phyloP scores from a whole-genome alignment of 2,329 filamentous ascomycete species.

The Pyrenochaeta sp. region DNA sequence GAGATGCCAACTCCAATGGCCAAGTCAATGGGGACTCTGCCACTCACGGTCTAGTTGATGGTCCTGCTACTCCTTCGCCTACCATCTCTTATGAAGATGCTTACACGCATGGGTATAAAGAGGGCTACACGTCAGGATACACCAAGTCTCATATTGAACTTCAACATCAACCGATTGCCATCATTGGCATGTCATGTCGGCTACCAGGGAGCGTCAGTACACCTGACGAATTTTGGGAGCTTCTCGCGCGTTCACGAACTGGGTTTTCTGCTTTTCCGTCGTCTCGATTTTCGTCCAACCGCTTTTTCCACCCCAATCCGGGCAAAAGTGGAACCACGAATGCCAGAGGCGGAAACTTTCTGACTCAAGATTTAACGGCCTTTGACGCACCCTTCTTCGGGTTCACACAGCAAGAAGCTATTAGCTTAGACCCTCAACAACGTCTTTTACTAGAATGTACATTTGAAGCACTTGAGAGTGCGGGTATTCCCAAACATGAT shows the following conservation, averaged over 20 bases:
- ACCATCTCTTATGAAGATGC: conserved; percentile 16
- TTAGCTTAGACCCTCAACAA: conserved; percentile 43
- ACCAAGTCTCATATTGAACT: conserved; percentile 19
- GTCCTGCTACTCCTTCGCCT: conserved; percentile 1
- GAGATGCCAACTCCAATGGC: not conserved
- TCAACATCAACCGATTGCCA: conserved; percentile 39
- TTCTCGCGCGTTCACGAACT: conserved; percentile 32
- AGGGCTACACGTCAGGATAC: conserved; percentile 19
- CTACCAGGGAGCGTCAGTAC: conserved; percentile 31
- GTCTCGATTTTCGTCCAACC: conserved; percentile 47
- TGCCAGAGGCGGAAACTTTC: conserved; percentile 29
- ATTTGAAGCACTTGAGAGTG: conserved; percentile 52
- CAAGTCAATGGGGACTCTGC: not conserved
- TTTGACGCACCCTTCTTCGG: conserved; percentile 44
- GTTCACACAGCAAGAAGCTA: conserved; percentile 36
- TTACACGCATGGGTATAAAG: conserved; percentile 26
- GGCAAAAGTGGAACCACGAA: conserved; percentile 48
- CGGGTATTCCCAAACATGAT: conserved; percentile 37
- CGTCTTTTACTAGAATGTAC: conserved; percentile 41
- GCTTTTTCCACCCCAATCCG: conserved; percentile 48
- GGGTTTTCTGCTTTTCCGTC: conserved; percentile 46
- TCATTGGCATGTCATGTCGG: conserved; percentile 48
- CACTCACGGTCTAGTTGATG: not conserved
- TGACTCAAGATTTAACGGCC: conserved; percentile 23
- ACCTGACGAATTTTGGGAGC: conserved; percentile 38